Evolutionary conservation across 306 rosid genomes (phyloP), one percentile per base, ranked within the genome.

Genomic region (Cicer chorassanicum): DNA sequence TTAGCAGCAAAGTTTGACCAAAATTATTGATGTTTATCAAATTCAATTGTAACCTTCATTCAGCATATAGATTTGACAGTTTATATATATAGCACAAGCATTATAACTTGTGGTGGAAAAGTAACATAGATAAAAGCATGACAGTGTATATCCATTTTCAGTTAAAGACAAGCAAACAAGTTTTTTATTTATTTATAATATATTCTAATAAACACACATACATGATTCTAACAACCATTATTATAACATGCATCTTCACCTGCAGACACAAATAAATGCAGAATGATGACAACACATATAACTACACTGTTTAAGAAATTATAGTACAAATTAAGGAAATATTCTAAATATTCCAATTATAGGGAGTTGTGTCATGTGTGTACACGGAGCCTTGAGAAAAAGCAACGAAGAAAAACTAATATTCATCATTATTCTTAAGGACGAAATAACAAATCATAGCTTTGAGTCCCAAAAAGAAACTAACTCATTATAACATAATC

Each of bases 1-100:
- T 42, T 15, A 43, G 78, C 88, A 70, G 70, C 16, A 81, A 81
- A 73, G 51, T 74, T 78, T 74, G 88, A 81, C 81, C 18, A 5
- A 12, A 39, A n/a, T 6, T 48, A 8, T 13, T 16, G 41, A 73
- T 68, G 83, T 73, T 36, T 34, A 73, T 60, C 65, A 69, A 41
- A 77, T 34, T 64, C 75, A 74, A 77, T 34, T 62, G 40, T 50
- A 39, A 39, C 70, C 42, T 50, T 57, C 61, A 73, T 9, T 68
- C 34, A 77, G 39, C 75, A 60, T 18, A 53, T 8, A 16, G 1
- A 53, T 8, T 7, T 18, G 18, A 0, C 1, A n/a, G 9, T 50
- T n/a, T 6, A 50, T 42, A 50, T 50, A 50, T 42, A 50, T 50
- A 59, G 42, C 65, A 29, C 65, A 59, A 59, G 40, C 41, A 56